A percentile compares a stretch with the other conserved stretches of the same genome.
These are phyloP conservation scores for Nemania sp. DNA, from an alignment of 2,329 filamentous ascomycete species.

Conservation along the genomic window DNA sequence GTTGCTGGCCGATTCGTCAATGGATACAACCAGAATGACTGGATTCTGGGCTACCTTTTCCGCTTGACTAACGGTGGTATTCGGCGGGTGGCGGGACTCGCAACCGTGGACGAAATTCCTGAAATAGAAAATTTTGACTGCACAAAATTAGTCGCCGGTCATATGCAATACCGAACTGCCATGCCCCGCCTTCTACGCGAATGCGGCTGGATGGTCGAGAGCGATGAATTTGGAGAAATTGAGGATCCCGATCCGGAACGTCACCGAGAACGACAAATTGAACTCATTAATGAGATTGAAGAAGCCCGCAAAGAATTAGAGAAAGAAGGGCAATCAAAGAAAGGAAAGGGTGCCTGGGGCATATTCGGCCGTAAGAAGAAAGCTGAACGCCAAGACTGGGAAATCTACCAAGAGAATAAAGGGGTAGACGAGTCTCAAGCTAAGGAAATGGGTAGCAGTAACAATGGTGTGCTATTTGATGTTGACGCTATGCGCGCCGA, in stretches of 20 bases:
- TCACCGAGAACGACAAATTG: slow-evolving; percentile 81
- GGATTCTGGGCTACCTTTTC: slow-evolving; percentile 97
- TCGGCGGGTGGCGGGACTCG: slow-evolving; percentile 82
- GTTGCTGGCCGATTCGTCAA: slow-evolving; percentile 94
- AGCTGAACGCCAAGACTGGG: slow-evolving; percentile 84
- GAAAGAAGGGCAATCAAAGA: slow-evolving; percentile 70
- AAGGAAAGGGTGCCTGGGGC: slow-evolving; percentile 53
- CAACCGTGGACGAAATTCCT: slow-evolving; percentile 72
- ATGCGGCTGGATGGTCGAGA: slow-evolving; percentile 88
- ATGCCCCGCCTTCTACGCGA: slow-evolving; percentile 88
- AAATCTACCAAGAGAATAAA: slow-evolving; percentile 81
- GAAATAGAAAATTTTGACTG: slow-evolving; percentile 89
- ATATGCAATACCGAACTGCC: slow-evolving; percentile 93
- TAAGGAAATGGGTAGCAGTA: slow-evolving; percentile 55
- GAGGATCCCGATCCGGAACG: slow-evolving; percentile 97
- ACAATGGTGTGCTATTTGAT: slow-evolving; percentile 80
- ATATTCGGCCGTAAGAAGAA: slow-evolving; percentile 85
- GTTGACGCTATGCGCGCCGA: slow-evolving; percentile 91
- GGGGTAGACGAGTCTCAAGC: slow-evolving; percentile 33
- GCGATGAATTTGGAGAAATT: slow-evolving; percentile 93
- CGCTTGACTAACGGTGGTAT: slow-evolving; percentile 91
- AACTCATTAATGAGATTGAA: slow-evolving; percentile 95
- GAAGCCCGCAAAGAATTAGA: slow-evolving; percentile 88
- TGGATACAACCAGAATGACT: slow-evolving; percentile 91
- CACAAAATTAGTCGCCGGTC: slow-evolving; percentile 81